phyloP scores from a whole-genome alignment of 148 eudicot species.

The Bassia scoparia region DNA sequence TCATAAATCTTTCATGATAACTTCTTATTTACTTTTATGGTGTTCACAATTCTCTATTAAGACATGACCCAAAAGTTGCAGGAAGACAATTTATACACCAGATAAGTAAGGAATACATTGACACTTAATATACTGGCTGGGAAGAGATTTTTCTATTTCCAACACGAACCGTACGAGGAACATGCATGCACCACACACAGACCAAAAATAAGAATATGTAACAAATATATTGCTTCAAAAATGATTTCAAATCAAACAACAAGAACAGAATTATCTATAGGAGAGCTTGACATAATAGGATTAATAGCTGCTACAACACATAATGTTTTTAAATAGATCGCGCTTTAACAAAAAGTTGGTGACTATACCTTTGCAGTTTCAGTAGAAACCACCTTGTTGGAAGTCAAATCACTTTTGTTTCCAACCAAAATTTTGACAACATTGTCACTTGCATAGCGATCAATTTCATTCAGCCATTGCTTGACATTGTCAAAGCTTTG shows the following conservation, averaged over 20 bases:
- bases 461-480: constrained; percentile 47
- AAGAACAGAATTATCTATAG: background rate
- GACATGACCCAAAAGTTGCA: background rate
- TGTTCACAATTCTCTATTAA: too few species aligned
- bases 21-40: background rate
- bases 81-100: background rate
- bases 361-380: constrained; percentile 42
- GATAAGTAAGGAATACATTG: background rate
- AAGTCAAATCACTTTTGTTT: constrained; percentile 41
- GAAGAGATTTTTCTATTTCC: background rate
- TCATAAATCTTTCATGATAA: background rate
- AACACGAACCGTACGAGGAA: background rate
- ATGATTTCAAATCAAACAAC: background rate
- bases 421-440: constrained; percentile 48
- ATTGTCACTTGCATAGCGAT: constrained; percentile 48
- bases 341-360: background rate
- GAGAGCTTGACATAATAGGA: too few species aligned
- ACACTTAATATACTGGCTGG: too few species aligned
- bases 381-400: constrained; percentile 40
- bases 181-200: background rate
- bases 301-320: background rate
- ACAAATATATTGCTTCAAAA: background rate
- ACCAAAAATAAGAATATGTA: background rate
- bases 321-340: background rate
- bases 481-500: constrained; percentile 47